phyloP scores from a whole-genome alignment of 2,329 filamentous ascomycete species.

The Penicillium decumbens region DNA sequence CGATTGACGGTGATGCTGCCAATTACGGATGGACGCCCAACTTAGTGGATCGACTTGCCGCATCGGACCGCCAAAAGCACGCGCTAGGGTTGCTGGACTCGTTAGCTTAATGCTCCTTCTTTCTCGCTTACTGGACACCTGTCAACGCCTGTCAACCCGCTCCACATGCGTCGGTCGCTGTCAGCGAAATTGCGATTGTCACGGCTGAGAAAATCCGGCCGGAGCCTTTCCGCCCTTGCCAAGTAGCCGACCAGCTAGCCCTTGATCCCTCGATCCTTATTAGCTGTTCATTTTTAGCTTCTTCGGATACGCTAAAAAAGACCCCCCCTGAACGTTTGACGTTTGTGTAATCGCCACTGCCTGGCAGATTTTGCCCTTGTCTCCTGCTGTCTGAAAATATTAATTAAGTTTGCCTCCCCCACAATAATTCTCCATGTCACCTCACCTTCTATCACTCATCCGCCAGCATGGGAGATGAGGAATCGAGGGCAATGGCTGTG shows the following conservation, averaged over 20 bases:
- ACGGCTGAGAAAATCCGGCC: background rate
- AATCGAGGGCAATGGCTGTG: conserved; percentile 23
- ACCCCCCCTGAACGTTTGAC: background rate
- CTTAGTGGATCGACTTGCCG: background rate
- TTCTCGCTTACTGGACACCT: background rate
- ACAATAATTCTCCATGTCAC: background rate
- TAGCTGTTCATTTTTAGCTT: background rate
- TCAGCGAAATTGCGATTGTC: background rate
- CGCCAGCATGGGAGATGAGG: conserved; percentile 14
- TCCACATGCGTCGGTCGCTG: background rate
- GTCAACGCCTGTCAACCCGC: background rate
- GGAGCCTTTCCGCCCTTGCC: background rate
- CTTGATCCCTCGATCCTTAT: background rate
- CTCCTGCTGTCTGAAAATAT: background rate
- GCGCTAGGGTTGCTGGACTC: background rate
- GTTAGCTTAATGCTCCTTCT: conserved; percentile 1
- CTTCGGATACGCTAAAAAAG: background rate
- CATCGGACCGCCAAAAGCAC: background rate
- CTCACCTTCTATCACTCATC: background rate
- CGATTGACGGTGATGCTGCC: background rate
- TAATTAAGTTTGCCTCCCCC: background rate
- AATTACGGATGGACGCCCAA: background rate
- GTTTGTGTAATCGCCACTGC: background rate
- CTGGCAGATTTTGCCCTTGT: background rate
- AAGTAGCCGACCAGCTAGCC: background rate